phyloP scores from a whole-genome alignment of 805 yeast species.

The Yamadazyma nakazawae region DNA sequence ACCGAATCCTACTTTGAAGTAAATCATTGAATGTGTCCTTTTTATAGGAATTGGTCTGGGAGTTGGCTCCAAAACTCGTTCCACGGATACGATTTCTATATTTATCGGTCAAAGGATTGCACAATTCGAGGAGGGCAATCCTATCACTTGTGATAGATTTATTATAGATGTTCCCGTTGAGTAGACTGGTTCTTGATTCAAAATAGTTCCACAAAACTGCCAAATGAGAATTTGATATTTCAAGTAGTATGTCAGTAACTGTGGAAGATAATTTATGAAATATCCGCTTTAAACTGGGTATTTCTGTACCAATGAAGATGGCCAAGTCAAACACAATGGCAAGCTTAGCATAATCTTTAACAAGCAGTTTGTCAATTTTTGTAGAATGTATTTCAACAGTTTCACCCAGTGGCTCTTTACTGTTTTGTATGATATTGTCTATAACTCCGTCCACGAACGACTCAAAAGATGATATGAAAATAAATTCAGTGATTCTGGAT shows the following conservation, averaged over 20 bases:
- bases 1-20: constrained; percentile 35
- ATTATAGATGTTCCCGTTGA: constrained; percentile 25
- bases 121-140: constrained; percentile 37
- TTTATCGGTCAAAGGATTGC: constrained; percentile 37
- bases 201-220: constrained; percentile 34
- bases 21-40: constrained; percentile 39
- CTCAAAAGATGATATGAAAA: not conserved
- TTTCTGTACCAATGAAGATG: constrained; percentile 18
- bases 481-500: not conserved
- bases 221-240: constrained; percentile 17
- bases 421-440: constrained; percentile 1
- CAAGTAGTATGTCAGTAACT: constrained; percentile 22
- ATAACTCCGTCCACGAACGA: not conserved
- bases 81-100: constrained; percentile 15
- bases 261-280: constrained; percentile 26
- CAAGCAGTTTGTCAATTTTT: not conserved
- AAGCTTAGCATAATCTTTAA: constrained; percentile 15
- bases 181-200: constrained; percentile 28
- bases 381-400: not conserved
- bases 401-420: not conserved
- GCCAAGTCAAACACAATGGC: constrained; percentile 25
- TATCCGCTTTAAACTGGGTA: constrained; percentile 18
- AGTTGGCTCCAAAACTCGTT: not conserved
- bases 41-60: constrained; percentile 27
- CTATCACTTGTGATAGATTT: constrained; percentile 29